These are phyloP conservation scores for Trametes hirsuta DNA, from an alignment of 1,284 basidiomycete species.

Conservation along the genomic window DNA sequence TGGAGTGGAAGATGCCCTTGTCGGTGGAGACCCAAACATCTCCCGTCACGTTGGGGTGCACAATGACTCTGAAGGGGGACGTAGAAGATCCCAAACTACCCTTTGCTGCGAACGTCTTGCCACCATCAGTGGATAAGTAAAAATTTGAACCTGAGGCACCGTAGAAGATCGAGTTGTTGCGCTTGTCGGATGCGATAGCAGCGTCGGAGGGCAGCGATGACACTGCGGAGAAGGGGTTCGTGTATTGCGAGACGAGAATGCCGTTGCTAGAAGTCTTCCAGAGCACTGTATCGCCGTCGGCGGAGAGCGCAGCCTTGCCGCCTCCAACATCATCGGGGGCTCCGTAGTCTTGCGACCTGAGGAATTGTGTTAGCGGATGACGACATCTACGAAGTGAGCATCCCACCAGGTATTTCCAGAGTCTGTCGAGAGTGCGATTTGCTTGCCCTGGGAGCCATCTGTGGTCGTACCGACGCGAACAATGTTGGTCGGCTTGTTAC, in stretches of 20 bases:
- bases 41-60: conserved; percentile 51
- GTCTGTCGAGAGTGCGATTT: conserved; percentile 59
- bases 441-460: conserved; percentile 47
- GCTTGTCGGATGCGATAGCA: conserved; percentile 64
- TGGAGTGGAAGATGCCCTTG: conserved; percentile 63
- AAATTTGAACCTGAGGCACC: conserved; percentile 56
- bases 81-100: conserved; percentile 52
- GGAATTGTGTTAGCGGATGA: neutral
- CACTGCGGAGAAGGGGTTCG: conserved; percentile 51
- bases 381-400: neutral
- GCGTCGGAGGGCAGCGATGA: conserved; percentile 53
- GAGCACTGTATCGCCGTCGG: conserved; percentile 58
- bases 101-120: conserved; percentile 50
- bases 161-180: conserved; percentile 59
- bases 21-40: conserved; percentile 69
- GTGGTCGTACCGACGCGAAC: conserved; percentile 49
- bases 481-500: conserved; percentile 53
- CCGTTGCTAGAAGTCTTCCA: conserved; percentile 56
- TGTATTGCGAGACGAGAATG: conserved; percentile 55
- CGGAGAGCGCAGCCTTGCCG: conserved; percentile 62
- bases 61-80: conserved; percentile 53
- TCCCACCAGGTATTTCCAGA: conserved; percentile 53
- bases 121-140: conserved; percentile 60
- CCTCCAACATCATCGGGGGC: conserved; percentile 54
- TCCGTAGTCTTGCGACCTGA: conserved; percentile 51